Evolutionary conservation across 768 basidiomycete genomes (phyloP), one percentile per base, ranked within the genome.

Genomic region (Pisolithus albus): DNA sequence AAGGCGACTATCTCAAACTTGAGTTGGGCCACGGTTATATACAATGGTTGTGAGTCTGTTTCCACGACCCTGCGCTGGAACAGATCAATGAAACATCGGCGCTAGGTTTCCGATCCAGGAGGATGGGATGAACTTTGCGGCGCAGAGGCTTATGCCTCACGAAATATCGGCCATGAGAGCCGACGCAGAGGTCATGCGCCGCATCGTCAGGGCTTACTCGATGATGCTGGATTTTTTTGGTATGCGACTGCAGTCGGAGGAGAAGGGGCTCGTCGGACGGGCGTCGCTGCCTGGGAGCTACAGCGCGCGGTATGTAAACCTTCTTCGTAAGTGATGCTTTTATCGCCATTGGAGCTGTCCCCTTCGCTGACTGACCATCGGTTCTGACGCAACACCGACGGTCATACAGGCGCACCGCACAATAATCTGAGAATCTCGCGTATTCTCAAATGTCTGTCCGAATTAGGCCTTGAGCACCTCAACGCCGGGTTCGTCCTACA

Each of bases 221-320:
- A 75, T 88, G 58, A 86, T 91, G 83, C 76, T 89, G 24, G 83
- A 85, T 63, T 88, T 89, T 69, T 89, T 86, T 61, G 87, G 86
- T 21, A 86, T 88, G 83, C 71, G 72, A 26, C 75, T 88, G 30
- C 66, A 81, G 38, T 77, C 76, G 34, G 58, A 67, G 23, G 75
- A 80, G 38, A 80, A 83, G 0, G 86, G 86, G 4, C 73, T 83
- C 23, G 58, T 88, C 15, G 73, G 72, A 28, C 81, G 86, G 37
- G 68, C 71, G 16, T 49, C 70, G 48, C 73, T 71, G 30, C 79
- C 78, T 32, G 64, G 71, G 44, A 75, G 81, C 58, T 83, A 75
- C 60, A 62, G 52, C n/a, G 56, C 72, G 16, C 75, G 83, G 52
- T 88, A 86, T 61, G 61, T 62, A 32, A 87, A 91, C 59, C 79